Evolutionary conservation across 371 early-diverging fungal species (phyloP), one percentile per base, ranked within the genome.

Genomic region (Mucor lusitanicus): DNA sequence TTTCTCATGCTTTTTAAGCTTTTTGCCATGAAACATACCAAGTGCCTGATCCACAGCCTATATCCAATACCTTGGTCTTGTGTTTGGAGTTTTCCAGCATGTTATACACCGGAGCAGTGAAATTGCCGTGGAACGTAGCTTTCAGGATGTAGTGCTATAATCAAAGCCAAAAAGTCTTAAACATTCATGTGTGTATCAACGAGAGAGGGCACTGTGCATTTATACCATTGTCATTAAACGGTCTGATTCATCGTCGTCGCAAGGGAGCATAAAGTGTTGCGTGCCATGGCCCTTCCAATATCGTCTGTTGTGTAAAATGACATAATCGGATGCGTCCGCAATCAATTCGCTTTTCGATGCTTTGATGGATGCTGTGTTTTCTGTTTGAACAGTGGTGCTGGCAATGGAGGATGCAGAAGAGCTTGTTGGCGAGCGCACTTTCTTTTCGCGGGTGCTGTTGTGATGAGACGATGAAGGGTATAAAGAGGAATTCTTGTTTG

Each of bases 21-120:
- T 11, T 23, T 37, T 15, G 37, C 37, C 37, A 37, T 37, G 21
- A 55, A 27, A 60, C n/a, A 5, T 75, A 79, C 79, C 82, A 81
- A 32, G 82, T 81, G 28, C 82, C 82, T 25, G 79, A 64, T 21
- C 82, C 82, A 72, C 75, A 72, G 1, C 82, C 82, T 37, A 81
- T 75, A 40, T 81, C 82, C 3, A 81, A 48, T 8, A 78, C 73
- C 48, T 74, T 72, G 2, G 69, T 42, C 13, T 67, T 71, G 17
- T 53, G 39, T 11, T 60, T 48, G 17, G 60, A 27, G 1, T 54
- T 57, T 19, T 53, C 21, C 5, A 72, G 13, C 15, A 62, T n/a
- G 15, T 56, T 21, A 32, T 59, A 27, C 1, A 78, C 63, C 27
- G 81, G 81, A 1, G 81, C 68, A 13, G 65, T 71, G 33, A 76